Percentiles rank a stretch among this genome's conserved stretches.
Conservation (phyloP, 495 filamentous ascomycete species). For the Penicillium canariense region DNA sequence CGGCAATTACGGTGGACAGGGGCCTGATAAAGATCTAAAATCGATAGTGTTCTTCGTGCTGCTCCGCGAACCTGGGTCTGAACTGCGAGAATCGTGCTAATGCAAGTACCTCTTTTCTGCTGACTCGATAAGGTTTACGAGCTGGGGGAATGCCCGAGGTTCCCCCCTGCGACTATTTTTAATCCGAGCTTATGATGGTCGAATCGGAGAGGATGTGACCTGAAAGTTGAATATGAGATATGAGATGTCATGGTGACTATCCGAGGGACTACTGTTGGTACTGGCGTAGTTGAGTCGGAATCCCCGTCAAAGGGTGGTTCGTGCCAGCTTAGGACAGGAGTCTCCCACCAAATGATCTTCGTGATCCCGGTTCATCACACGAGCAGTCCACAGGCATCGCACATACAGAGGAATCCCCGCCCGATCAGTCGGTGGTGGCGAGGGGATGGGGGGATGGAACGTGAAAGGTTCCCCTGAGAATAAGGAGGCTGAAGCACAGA, state of each 20-base stretch:
- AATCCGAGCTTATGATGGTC: slow-evolving; percentile 1
- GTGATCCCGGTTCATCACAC: not conserved
- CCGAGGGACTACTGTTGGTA: not conserved
- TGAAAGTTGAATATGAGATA: slow-evolving; percentile 10
- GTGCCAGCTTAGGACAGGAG: not conserved
- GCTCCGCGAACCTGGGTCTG: slow-evolving; percentile 14
- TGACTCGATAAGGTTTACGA: slow-evolving; percentile 11
- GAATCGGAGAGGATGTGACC: slow-evolving; percentile 1
- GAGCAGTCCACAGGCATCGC: not conserved
- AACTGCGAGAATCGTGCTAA: slow-evolving; percentile 12
- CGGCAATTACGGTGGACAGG: slow-evolving; percentile 1
- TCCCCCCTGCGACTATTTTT: not conserved
- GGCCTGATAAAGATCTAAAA: slow-evolving; percentile 18
- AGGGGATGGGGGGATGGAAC: not conserved
- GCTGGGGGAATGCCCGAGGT: slow-evolving; percentile 4
- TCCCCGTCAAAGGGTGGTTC: too few relatives aligned
- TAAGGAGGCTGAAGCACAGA: slow-evolving; percentile 2
- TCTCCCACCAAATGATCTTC: not conserved
- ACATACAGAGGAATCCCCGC: not conserved
- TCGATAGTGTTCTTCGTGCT: slow-evolving; percentile 16
- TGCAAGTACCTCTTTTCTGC: slow-evolving; percentile 7
- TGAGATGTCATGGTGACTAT: not conserved
- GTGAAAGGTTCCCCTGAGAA: not conserved
- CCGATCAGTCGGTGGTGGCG: slow-evolving; percentile 5
- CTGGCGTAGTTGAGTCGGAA: too few relatives aligned